Evolutionary conservation across 2,329 filamentous ascomycete genomes (phyloP).

Genomic region (Fusarium mundagurra): DNA sequence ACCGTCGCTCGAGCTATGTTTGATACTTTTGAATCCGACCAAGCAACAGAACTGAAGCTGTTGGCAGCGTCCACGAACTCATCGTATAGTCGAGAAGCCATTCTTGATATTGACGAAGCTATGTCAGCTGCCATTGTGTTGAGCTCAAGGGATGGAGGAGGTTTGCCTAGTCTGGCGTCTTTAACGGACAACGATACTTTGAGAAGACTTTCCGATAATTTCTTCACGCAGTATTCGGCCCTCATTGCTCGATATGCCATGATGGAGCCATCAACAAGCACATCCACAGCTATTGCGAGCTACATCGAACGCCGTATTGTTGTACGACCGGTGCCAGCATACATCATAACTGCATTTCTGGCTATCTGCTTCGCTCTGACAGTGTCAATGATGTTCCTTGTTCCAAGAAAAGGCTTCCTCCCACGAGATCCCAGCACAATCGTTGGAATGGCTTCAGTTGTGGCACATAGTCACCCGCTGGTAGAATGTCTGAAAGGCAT

Average conservation of each 20-base stretch:
- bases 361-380: conserved; percentile 41
- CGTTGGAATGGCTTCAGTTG: conserved; percentile 48
- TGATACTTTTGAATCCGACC: conserved; percentile 22
- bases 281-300: conserved; percentile 38
- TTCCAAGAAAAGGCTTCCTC: conserved; percentile 48
- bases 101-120: conserved; percentile 46
- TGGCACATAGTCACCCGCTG: conserved; percentile 49
- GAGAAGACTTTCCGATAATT: conserved; percentile 41
- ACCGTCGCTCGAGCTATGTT: conserved; percentile 34
- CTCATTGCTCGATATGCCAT: conserved; percentile 46
- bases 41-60: not conserved
- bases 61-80: conserved; percentile 3
- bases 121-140: conserved; percentile 48
- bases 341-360: conserved; percentile 46
- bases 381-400: conserved; percentile 23
- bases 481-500: conserved; percentile 49
- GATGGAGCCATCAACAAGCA: conserved; percentile 37
- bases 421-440: conserved; percentile 49
- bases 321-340: conserved; percentile 44
- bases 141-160: conserved; percentile 34
- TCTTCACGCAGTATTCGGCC: conserved; percentile 49
- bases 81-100: conserved; percentile 35
- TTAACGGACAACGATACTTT: conserved; percentile 42
- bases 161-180: conserved; percentile 30
- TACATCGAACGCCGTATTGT: conserved; percentile 46